Base-by-base conservation (phyloP, 1,139 yeast species). In the Candida sojae region DNA sequence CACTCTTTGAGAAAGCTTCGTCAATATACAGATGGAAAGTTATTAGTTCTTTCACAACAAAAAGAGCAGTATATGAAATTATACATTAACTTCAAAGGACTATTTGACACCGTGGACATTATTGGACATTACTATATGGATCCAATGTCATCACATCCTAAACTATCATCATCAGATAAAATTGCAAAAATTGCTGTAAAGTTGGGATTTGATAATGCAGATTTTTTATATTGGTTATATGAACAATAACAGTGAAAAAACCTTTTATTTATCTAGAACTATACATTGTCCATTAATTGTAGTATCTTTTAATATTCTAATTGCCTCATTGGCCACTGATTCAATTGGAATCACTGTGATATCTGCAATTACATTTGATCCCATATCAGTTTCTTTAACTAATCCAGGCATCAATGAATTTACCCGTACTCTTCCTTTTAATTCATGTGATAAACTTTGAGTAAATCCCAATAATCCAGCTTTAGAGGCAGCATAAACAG, bases 401-500 rank as follows among this genome's bases (percentile, higher is more conserved):
- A 89, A 70, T 0, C 96, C 96, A 0, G 97, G 96, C 8, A 86
- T 64, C 0, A 92, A 64, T 1, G 87, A 74, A 58, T 86, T 86
- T 37, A 87, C 86, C 36, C 89, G 57, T 3, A 75, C 66, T 53
- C 61, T 71, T 1, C 73, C 79, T 9, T 76, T 77, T 49, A 87
- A 64, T 57, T 93, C 99, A 3, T 64, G 59, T 0, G 93, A 84
- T 41, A 90, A 63, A 0, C 86, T 70, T 41, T 71, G 67, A 0
- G 96, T 80, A 57, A 90, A 86, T 5, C 88, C 89, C 42, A 79
- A 60, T 11, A 88, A 56, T 0, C 96, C 98, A 0, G 91, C 87
- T 62, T 93, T 93, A 44, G 90, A 75, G 0, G 96, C 93, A 0
- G 90, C 75, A 62, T 93, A 93, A 0, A 88, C 84, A 0, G 87